Percentiles rank a stretch among this genome's conserved stretches.
These are phyloP conservation scores for Pinus albicaulis DNA, from an alignment of 75 land plant genomes.

Conservation along the genomic window DNA sequence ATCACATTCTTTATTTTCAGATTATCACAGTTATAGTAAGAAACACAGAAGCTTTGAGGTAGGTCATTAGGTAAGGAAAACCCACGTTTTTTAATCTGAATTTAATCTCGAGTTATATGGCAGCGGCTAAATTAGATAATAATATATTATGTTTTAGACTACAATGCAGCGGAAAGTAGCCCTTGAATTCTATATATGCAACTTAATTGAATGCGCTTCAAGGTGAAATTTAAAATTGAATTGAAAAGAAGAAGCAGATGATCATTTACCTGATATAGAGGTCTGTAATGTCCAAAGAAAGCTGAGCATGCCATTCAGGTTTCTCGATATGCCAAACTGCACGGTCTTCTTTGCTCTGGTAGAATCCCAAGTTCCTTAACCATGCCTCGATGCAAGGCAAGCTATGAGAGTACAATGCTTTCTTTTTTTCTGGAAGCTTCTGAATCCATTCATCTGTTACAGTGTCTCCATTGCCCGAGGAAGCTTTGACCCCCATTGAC, in stretches of 20 bases:
- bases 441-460: slow-evolving; percentile 57
- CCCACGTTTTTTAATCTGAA: no score
- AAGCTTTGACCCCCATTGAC: background rate
- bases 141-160: no score
- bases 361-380: slow-evolving; percentile 69
- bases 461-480: slow-evolving; percentile 16
- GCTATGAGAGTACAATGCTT: slow-evolving; percentile 92
- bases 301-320: slow-evolving; percentile 92
- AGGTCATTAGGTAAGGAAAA: no score
- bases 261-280: slow-evolving; percentile 66
- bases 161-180: background rate
- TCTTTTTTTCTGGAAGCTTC: slow-evolving; percentile 92
- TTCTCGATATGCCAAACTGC: slow-evolving; percentile 74
- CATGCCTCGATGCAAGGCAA: slow-evolving; percentile 97
- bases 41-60: no score
- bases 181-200: background rate
- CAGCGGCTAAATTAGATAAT: no score
- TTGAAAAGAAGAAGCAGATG: background rate
- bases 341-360: slow-evolving; percentile 75
- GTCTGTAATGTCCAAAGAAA: slow-evolving; percentile 88
- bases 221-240: background rate
- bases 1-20: no score
- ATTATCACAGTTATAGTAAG: no score
- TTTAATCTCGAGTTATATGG: no score
- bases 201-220: background rate